Percentiles rank a stretch among this genome's conserved stretches.
Evolutionary conservation across 106 monocot genomes (phyloP).

Genomic region (Phalaenopsis equestris): DNA sequence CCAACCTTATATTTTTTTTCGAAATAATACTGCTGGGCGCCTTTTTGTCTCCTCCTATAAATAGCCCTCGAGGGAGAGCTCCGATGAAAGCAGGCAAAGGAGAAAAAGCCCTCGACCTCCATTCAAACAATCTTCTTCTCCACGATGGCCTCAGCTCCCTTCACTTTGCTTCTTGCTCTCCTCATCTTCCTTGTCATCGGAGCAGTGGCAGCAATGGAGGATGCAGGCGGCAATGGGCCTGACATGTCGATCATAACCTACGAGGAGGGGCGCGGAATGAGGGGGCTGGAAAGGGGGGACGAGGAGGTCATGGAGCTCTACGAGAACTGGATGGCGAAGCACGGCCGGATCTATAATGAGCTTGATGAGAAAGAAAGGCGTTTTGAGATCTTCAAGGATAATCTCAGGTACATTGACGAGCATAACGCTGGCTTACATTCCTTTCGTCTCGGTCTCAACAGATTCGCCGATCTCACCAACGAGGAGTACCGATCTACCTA

Average conservation of each 20-base stretch:
- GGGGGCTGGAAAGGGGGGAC: slow-evolving; percentile 30
- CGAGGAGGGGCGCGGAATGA: slow-evolving; percentile 5
- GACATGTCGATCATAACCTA: slow-evolving; percentile 34
- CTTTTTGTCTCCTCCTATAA: no score
- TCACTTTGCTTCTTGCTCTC: neutral
- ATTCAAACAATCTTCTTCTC: neutral
- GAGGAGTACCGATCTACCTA: slow-evolving; percentile 58
- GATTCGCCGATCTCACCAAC: slow-evolving; percentile 92
- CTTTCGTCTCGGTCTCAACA: slow-evolving; percentile 58
- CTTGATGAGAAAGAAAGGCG: slow-evolving; percentile 36
- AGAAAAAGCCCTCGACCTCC: neutral
- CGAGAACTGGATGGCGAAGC: slow-evolving; percentile 36
- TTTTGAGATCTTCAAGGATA: slow-evolving; percentile 75
- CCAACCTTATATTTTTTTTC: no score
- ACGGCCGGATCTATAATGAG: slow-evolving; percentile 24
- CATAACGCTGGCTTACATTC: slow-evolving; percentile 58
- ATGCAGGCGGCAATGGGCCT: neutral
- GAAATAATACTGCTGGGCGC: no score
- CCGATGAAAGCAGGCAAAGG: no score
- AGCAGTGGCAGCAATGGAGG: neutral
- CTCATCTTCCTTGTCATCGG: slow-evolving; percentile 7
- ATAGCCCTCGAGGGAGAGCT: no score
- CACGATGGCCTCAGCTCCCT: neutral
- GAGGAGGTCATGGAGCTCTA: slow-evolving; percentile 33
- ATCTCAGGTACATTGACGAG: slow-evolving; percentile 65